Evolutionary conservation across 1,284 basidiomycete species (phyloP).

Genomic region (Cutaneotrichosporon dermatis): DNA sequence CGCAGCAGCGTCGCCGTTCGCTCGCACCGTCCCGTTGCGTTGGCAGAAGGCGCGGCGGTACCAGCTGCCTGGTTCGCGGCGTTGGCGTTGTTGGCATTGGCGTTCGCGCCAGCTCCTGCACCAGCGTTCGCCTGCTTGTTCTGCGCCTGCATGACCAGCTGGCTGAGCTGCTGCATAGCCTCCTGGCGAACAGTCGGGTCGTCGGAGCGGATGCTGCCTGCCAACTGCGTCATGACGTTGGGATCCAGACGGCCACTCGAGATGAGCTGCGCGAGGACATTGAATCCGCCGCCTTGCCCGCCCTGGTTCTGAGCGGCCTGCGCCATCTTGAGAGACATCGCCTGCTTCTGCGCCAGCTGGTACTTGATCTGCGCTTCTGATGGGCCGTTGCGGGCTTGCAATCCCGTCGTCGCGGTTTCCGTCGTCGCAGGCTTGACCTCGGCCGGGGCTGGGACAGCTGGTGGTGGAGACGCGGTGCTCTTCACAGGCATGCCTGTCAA

Average conservation of each 20-base stretch:
- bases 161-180: conserved; percentile 16
- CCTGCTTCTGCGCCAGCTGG: conserved; percentile 21
- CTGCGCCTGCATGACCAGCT: conserved; percentile 13
- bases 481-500: conserved; percentile 16
- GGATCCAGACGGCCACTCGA: conserved; percentile 16
- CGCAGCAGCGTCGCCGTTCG: neutral
- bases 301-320: conserved; percentile 12
- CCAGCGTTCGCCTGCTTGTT: conserved; percentile 3
- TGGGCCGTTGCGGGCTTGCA: neutral
- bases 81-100: neutral
- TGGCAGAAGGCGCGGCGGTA: too few relatives aligned
- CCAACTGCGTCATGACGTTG: conserved; percentile 17
- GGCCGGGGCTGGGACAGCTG: neutral
- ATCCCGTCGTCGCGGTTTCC: neutral
- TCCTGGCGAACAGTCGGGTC: conserved; percentile 10
- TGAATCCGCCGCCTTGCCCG: conserved; percentile 2
- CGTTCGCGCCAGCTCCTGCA: neutral
- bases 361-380: conserved; percentile 24
- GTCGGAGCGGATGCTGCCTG: conserved; percentile 12
- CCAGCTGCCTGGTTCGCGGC: too few relatives aligned
- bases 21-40: too few relatives aligned
- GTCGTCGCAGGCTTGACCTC: neutral
- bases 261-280: conserved; percentile 12
- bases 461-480: neutral
- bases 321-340: conserved; percentile 20